Evolutionary conservation across 345 rosid genomes (phyloP).

Genomic region (Moricandia moricandioides): DNA sequence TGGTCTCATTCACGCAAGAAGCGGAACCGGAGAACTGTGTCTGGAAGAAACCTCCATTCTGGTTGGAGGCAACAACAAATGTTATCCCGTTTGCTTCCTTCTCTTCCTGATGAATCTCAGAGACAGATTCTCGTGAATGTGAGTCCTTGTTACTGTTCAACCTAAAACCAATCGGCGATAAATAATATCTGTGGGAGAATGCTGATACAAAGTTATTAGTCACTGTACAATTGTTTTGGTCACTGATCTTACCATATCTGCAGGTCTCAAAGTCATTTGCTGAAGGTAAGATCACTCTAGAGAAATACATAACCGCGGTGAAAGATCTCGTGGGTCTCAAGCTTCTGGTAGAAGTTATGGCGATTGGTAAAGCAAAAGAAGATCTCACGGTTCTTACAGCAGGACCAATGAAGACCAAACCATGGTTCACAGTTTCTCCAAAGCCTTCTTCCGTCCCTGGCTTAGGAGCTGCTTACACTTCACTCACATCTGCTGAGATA

Average conservation of each 20-base stretch:
- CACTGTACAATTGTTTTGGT: slow-evolving; percentile 4
- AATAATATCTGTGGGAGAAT: too few relatives aligned
- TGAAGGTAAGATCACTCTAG: slow-evolving; percentile 51
- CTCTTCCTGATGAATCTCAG: slow-evolving; percentile 40
- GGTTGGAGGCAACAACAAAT: slow-evolving; percentile 77
- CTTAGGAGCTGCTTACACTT: slow-evolving; percentile 39
- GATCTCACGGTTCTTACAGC: slow-evolving; percentile 57
- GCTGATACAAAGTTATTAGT: background rate
- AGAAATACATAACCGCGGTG: slow-evolving; percentile 42
- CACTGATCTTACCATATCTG: slow-evolving; percentile 16
- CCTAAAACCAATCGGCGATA: too few relatives aligned
- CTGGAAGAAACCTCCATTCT: slow-evolving; percentile 55
- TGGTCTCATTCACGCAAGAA: slow-evolving; percentile 57
- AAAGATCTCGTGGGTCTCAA: slow-evolving; percentile 48
- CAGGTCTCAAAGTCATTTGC: slow-evolving; percentile 62
- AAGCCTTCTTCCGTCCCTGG: slow-evolving; percentile 21
- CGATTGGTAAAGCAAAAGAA: slow-evolving; percentile 63
- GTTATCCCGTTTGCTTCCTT: slow-evolving; percentile 55
- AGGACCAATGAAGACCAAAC: slow-evolving; percentile 43
- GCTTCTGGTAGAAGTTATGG: slow-evolving; percentile 58
- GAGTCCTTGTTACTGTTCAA: slow-evolving; percentile 3
- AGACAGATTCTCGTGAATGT: slow-evolving; percentile 30
- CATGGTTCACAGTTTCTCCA: slow-evolving; percentile 40
- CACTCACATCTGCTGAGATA: slow-evolving; percentile 56
- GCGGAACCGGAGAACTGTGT: slow-evolving; percentile 43